phyloP scores from a whole-genome alignment of 768 basidiomycete species.

The Melanogaster broomeanus region DNA sequence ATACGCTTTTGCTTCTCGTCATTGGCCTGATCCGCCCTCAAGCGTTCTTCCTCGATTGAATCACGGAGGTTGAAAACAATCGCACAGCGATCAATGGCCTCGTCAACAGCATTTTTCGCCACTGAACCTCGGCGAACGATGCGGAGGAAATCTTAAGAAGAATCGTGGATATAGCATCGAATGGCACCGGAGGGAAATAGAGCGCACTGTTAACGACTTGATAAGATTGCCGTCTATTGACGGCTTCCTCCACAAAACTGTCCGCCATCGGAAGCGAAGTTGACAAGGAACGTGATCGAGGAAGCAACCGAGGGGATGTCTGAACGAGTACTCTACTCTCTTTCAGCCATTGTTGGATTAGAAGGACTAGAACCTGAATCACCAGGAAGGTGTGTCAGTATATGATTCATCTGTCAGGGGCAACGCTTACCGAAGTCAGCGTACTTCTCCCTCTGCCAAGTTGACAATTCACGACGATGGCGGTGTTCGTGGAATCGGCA shows the following conservation, averaged over 20 bases:
- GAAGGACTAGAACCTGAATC: conserved; percentile 69
- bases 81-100: conserved; percentile 84
- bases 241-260: conserved; percentile 19
- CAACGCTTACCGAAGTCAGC: conserved; percentile 68
- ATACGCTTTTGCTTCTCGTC: conserved; percentile 69
- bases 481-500: conserved; percentile 65
- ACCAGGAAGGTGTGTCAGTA: conserved; percentile 1
- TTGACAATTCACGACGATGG: conserved; percentile 94
- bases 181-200: not conserved
- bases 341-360: conserved; percentile 85
- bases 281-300: conserved; percentile 49
- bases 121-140: conserved; percentile 84
- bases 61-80: conserved; percentile 85
- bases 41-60: conserved; percentile 80
- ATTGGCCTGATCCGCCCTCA: conserved; percentile 73
- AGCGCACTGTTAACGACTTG: conserved; percentile 85
- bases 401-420: not conserved
- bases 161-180: conserved; percentile 1
- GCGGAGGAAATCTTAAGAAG: conserved; percentile 66
- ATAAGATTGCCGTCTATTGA: conserved; percentile 62
- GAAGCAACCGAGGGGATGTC: conserved; percentile 26
- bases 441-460: conserved; percentile 92
- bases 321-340: conserved; percentile 31
- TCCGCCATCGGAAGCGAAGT: conserved; percentile 31
- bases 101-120: conserved; percentile 86